These are phyloP conservation scores for Coemansia sp. DNA, from an alignment of 192 early-diverging fungal species.

Conservation along the genomic window DNA sequence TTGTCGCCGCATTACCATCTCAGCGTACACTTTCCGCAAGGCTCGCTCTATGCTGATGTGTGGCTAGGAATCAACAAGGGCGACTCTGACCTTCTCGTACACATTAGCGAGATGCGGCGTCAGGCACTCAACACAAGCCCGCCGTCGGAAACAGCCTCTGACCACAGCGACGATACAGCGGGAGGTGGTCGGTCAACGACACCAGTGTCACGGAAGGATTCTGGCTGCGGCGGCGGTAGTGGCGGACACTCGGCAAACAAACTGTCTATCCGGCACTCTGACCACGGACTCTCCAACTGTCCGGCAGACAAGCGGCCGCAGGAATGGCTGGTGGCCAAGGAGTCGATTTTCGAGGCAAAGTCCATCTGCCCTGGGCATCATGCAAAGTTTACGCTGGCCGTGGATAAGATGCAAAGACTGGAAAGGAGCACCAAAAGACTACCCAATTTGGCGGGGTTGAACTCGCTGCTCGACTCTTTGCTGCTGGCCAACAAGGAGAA, in stretches of 20 bases:
- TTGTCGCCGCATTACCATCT: slow-evolving; percentile 41
- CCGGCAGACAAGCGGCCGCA: slow-evolving; percentile 17
- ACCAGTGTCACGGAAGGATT: slow-evolving; percentile 30
- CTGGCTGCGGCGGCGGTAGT: too few relatives aligned
- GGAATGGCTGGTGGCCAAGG: slow-evolving; percentile 47
- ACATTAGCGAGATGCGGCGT: slow-evolving; percentile 44
- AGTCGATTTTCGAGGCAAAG: slow-evolving; percentile 25
- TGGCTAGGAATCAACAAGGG: slow-evolving; percentile 48
- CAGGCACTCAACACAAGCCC: slow-evolving; percentile 45
- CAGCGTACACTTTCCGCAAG: slow-evolving; percentile 48
- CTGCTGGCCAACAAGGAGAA: slow-evolving; percentile 4
- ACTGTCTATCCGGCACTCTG: slow-evolving; percentile 17
- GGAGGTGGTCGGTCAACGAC: too few relatives aligned
- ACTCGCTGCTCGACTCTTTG: slow-evolving; percentile 27
- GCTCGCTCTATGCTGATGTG: slow-evolving; percentile 48
- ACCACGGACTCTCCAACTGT: slow-evolving; percentile 45
- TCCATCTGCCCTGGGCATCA: slow-evolving; percentile 33
- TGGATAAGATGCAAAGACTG: slow-evolving; percentile 32
- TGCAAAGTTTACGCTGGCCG: slow-evolving; percentile 31
- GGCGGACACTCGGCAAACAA: slow-evolving; percentile 5
- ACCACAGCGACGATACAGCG: background rate
- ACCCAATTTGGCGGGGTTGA: slow-evolving; percentile 25
- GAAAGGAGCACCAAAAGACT: background rate
- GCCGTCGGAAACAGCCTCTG: slow-evolving; percentile 11
- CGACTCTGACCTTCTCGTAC: slow-evolving; percentile 32